phyloP scores from a whole-genome alignment of 1,284 basidiomycete species.

The Apiotrichum sp. region DNA sequence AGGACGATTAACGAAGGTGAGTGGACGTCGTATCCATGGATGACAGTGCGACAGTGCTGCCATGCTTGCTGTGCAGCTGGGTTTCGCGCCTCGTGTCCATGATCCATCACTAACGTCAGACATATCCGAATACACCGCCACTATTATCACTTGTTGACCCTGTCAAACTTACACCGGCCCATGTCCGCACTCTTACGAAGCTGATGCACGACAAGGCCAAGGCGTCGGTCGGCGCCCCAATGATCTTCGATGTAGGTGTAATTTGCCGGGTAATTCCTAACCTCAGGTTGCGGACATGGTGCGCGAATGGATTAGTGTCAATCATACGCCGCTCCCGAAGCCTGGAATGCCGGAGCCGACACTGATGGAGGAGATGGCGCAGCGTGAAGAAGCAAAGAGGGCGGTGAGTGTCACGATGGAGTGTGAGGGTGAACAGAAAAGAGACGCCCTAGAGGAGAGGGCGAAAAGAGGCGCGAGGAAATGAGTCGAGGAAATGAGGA shows the following conservation, averaged over 20 bases:
- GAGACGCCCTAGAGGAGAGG: too few species aligned
- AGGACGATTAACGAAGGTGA: slow-evolving; percentile 39
- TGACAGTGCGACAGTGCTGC: too few species aligned
- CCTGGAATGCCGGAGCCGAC: slow-evolving; percentile 33
- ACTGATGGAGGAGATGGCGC: slow-evolving; percentile 45
- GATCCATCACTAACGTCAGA: neutral
- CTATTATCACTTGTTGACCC: slow-evolving; percentile 36
- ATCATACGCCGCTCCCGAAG: slow-evolving; percentile 39
- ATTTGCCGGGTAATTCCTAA: neutral
- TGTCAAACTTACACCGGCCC: slow-evolving; percentile 27
- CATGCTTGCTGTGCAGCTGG: too few species aligned
- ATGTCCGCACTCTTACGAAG: slow-evolving; percentile 36
- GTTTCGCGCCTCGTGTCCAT: too few species aligned
- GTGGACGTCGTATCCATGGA: neutral
- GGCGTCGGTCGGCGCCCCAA: slow-evolving; percentile 28
- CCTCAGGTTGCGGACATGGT: slow-evolving; percentile 36
- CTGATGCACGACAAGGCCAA: slow-evolving; percentile 39
- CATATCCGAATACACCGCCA: slow-evolving; percentile 19
- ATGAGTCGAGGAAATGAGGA: too few species aligned
- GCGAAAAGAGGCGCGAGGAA: too few species aligned
- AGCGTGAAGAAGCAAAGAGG: slow-evolving; percentile 40
- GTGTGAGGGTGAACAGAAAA: neutral
- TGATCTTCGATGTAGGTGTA: slow-evolving; percentile 43
- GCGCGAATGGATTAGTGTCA: slow-evolving; percentile 37
- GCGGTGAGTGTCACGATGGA: slow-evolving; percentile 27